These are phyloP conservation scores for Triticum aestivum DNA, from an alignment of 176 grass and related monocot genomes.

Conservation along the genomic window DNA sequence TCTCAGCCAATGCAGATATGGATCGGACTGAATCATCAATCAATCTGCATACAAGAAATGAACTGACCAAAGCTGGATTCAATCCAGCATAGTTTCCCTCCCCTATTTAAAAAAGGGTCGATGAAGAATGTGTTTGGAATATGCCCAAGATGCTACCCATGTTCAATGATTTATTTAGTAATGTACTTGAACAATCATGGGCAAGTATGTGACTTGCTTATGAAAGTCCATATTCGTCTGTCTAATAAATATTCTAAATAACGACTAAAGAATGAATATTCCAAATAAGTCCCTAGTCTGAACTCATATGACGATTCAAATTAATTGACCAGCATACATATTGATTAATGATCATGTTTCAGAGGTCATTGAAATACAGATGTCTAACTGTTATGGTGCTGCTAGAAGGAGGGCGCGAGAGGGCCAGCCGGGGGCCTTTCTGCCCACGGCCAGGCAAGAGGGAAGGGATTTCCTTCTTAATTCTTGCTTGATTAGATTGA, in stretches of 20 bases:
- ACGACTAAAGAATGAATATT: not conserved
- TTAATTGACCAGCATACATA: not conserved
- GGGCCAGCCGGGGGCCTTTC: no score
- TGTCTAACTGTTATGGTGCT: no score
- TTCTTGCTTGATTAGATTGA: no score
- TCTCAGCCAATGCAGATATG: not conserved
- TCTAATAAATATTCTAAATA: not conserved
- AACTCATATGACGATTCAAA: not conserved
- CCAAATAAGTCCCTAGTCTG: not conserved
- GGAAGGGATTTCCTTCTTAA: no score
- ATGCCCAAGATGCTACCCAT: not conserved
- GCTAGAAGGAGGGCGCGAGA: no score
- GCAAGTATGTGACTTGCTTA: no score
- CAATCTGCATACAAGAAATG: not conserved
- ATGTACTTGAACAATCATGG: no score
- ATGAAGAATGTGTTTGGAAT: not conserved
- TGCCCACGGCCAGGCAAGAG: no score
- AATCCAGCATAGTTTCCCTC: not conserved
- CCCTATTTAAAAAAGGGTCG: not conserved
- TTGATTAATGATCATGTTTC: no score
- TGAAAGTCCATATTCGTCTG: no score
- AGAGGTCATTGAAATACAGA: no score
- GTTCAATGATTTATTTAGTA: no score
- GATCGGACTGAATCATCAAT: not conserved
- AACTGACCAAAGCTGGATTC: not conserved